Evolutionary conservation across 257 asterid species (phyloP).

Genomic region (Paulownia fortunei): DNA sequence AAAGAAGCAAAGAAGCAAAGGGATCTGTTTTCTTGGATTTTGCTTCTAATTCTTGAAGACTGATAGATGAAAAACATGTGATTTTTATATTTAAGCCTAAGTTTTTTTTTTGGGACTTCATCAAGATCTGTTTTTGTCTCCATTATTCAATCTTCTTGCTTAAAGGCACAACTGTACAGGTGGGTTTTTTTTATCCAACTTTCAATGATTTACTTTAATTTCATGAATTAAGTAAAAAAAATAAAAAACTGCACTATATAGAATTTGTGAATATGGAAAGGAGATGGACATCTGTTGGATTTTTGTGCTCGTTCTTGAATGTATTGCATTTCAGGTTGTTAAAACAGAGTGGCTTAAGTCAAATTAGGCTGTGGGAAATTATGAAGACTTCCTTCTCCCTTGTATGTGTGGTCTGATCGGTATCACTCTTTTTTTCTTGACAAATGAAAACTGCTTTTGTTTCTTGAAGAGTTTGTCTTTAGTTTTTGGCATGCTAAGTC

Average conservation of each 20-base stretch:
- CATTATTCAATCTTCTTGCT: slow-evolving; percentile 37
- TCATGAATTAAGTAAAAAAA: slow-evolving; percentile 5
- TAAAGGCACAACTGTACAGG: no score
- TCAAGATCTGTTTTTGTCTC: slow-evolving; percentile 61
- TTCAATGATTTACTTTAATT: slow-evolving; percentile 2
- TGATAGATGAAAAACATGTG: slow-evolving; percentile 42
- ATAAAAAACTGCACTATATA: slow-evolving; percentile 4
- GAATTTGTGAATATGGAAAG: neutral
- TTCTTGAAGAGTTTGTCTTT: slow-evolving; percentile 23
- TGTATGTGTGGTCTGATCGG: slow-evolving; percentile 20
- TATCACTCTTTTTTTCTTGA: no score
- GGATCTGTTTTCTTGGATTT: slow-evolving; percentile 27
- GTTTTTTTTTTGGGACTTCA: slow-evolving; percentile 37
- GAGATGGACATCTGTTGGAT: neutral
- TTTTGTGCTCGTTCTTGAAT: slow-evolving; percentile 8
- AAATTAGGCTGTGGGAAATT: neutral
- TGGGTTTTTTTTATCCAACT: slow-evolving; percentile 24
- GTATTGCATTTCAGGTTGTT: neutral
- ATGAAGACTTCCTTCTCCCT: neutral
- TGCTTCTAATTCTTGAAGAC: slow-evolving; percentile 35
- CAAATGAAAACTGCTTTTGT: slow-evolving; percentile 16
- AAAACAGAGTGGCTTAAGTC: slow-evolving; percentile 5
- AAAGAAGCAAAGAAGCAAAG: slow-evolving; percentile 45
- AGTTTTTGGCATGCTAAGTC: neutral
- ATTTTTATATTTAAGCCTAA: slow-evolving; percentile 40